phyloP scores from a whole-genome alignment of 257 asterid genomes.

The Solanum peruvianum region DNA sequence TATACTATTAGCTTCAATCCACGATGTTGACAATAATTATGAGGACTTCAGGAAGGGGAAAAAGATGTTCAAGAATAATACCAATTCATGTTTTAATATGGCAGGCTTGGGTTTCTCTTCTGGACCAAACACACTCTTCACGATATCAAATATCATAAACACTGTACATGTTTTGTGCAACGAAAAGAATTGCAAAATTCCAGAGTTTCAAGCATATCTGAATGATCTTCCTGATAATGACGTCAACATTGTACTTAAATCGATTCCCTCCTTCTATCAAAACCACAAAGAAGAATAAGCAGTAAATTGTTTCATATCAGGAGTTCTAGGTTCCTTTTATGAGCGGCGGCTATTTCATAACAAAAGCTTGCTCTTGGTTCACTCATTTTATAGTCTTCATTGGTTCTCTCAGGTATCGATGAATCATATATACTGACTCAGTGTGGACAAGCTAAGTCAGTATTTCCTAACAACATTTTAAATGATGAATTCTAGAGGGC shows the following conservation, averaged over 20 bases:
- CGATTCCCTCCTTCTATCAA: not conserved
- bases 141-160: not conserved
- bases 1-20: conserved; percentile 53
- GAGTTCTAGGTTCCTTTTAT: not conserved
- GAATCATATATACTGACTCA: too few species aligned
- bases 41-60: conserved; percentile 50
- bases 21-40: conserved; percentile 53
- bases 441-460: too few species aligned
- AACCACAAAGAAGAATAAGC: not conserved
- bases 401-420: not conserved
- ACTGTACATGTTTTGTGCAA: not conserved
- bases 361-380: not conserved
- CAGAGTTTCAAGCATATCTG: not conserved
- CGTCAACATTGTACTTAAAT: not conserved
- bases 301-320: not conserved
- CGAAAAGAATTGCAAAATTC: not conserved
- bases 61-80: not conserved
- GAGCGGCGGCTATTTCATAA: not conserved
- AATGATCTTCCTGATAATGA: not conserved
- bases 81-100: conserved; percentile 4
- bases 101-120: conserved; percentile 32
- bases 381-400: not conserved
- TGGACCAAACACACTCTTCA: conserved; percentile 21
- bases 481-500: not conserved
- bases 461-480: not conserved